Evolutionary conservation across 768 basidiomycete genomes (phyloP), one percentile per base, ranked within the genome.

Genomic region (Ramaria sp.): DNA sequence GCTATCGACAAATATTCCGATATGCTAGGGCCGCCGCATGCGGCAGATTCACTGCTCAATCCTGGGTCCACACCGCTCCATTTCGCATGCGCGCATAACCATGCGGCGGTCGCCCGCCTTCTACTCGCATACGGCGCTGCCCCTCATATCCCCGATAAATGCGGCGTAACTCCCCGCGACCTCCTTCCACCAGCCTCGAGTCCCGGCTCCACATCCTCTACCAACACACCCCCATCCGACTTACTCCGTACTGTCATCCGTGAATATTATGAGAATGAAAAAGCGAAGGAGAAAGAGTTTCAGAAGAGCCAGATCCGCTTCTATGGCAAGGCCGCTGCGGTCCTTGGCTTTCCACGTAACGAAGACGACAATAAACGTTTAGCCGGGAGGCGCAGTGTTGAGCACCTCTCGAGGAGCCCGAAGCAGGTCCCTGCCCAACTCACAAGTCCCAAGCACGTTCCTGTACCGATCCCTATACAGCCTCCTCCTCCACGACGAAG

Each of bases 61-160:
- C 39, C 63, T 64, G 94, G 93, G 30, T 86, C 87, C 3, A 96
- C 95, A 0, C 91, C 96, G 0, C 81, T 98, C 24, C 96, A 99
- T 66, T 99, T 97, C 65, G 95, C 96, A 13, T 87, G 93, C 32
- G 93, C 95, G 27, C 93, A 96, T 62, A 94, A 94, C 3, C 90
- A 99, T 69, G 78, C 78, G 28, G 68, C 74, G 24, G 81, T 93
- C 61, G 80, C 92, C 43, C 76, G 74, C 57, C 79, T 86, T 34
- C 82, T 99, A 41, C 81, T 99, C 37, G 78, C 84, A 16, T 82
- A 82, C 58, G 93, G 93, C 47, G 96, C 95, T 7, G 76, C 81
- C 56, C 80, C 92, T 20, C 75, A 85, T 66, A 79, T 82, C 42
- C 66, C 83, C 5, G 95, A 99, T 71, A 99, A 98, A 66, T 85